Conservation (phyloP, 202 grass and related monocot genomes). For the Panicum hallii region DNA sequence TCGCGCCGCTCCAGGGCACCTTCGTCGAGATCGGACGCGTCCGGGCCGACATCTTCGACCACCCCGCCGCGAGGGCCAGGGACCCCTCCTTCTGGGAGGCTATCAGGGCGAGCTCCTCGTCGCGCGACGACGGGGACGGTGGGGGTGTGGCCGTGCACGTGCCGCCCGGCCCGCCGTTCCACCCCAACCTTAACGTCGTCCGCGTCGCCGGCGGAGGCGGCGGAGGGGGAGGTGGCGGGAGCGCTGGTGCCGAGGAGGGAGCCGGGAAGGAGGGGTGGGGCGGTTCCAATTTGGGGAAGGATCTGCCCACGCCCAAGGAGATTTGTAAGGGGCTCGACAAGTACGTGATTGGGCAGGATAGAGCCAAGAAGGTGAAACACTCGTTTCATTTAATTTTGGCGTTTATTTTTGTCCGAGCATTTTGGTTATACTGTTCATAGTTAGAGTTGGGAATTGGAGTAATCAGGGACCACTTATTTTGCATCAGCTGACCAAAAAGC, state of each 20-base stretch:
- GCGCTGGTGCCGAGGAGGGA: conserved; percentile 53
- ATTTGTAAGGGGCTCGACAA: conserved; percentile 92
- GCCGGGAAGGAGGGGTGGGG: conserved; percentile 88
- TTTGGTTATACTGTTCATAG: background rate
- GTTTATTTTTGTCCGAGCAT: background rate
- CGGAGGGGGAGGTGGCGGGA: conserved; percentile 49
- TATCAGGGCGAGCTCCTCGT: conserved; percentile 57
- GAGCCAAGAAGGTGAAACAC: conserved; percentile 84
- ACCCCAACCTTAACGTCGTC: conserved; percentile 88
- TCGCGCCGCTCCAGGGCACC: conserved; percentile 87
- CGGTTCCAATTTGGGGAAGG: conserved; percentile 84
- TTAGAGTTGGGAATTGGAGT: background rate
- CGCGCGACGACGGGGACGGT: conserved; percentile 65
- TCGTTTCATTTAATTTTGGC: conserved; percentile 18
- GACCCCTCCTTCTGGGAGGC: conserved; percentile 57
- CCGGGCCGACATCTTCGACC: conserved; percentile 46
- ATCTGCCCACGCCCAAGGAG: conserved; percentile 95
- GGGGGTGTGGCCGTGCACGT: conserved; percentile 76
- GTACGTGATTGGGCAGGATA: conserved; percentile 94
- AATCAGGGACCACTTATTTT: no score
- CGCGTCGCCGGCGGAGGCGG: conserved; percentile 72
- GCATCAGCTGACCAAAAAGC: no score
- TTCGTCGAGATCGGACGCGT: conserved; percentile 98
- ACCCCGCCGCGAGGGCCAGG: conserved; percentile 46
- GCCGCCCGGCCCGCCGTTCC: conserved; percentile 81